Conservation (phyloP, 257 asterid genomes). For the Striga asiatica region DNA sequence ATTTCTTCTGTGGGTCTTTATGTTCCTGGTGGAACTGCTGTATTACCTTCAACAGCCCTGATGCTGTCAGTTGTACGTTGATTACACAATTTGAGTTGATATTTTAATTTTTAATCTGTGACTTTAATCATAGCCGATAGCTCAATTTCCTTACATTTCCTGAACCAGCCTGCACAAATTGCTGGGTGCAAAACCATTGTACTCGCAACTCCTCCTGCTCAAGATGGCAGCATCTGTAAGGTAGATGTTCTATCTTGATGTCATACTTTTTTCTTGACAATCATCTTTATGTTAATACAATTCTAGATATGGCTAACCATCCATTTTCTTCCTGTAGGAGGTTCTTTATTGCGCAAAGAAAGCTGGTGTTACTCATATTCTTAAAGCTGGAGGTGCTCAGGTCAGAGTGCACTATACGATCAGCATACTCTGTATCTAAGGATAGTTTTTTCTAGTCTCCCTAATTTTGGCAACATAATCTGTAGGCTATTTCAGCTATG, state of each 20-base stretch:
- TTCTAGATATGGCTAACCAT: constrained; percentile 12
- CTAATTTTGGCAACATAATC: constrained; percentile 6
- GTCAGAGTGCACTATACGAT: constrained; percentile 23
- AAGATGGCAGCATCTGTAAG: constrained; percentile 88
- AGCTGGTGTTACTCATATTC: constrained; percentile 96
- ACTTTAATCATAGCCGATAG: constrained; percentile 4
- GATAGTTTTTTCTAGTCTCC: constrained; percentile 2
- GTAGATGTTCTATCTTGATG: constrained; percentile 39
- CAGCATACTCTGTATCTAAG: not conserved
- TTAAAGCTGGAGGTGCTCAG: constrained; percentile 99
- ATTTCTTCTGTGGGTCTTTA: constrained; percentile 93
- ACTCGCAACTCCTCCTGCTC: constrained; percentile 93
- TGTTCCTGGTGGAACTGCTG: constrained; percentile 99
- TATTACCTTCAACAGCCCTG: constrained; percentile 93
- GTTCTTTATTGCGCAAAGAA: constrained; percentile 95
- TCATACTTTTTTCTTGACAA: too few species aligned
- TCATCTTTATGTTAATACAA: constrained; percentile 7
- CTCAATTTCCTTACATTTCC: constrained; percentile 15
- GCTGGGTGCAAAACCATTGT: constrained; percentile 96
- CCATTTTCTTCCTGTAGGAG: constrained; percentile 40
- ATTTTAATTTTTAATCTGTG: not conserved
- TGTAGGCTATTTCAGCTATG: constrained; percentile 95
- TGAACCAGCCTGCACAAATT: constrained; percentile 91
- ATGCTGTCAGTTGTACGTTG: constrained; percentile 94
- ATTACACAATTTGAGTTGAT: constrained; percentile 14